Evolutionary conservation across 1,284 basidiomycete genomes (phyloP).

Genomic region (Amylostereum areolatum): DNA sequence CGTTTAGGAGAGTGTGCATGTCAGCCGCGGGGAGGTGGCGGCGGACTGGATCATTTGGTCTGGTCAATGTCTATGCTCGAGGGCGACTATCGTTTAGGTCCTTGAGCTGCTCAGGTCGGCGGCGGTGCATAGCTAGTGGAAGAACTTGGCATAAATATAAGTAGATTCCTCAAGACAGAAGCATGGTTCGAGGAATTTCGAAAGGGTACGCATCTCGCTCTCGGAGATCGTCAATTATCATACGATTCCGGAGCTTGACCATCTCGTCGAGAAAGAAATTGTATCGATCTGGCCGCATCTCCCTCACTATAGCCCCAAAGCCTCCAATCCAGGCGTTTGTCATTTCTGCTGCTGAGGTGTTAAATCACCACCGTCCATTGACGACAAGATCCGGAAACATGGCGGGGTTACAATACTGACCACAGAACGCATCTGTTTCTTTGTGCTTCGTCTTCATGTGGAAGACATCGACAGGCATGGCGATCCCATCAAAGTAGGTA

Average conservation of each 20-base stretch:
- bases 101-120: no score
- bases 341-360: slow-evolving; percentile 18
- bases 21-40: no score
- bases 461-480: slow-evolving; percentile 33
- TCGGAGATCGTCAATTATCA: no score
- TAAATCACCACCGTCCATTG: slow-evolving; percentile 24
- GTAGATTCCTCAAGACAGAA: no score
- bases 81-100: no score
- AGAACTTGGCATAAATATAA: no score
- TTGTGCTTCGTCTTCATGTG: slow-evolving; percentile 37
- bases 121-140: no score
- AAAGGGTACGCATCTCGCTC: no score
- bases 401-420: slow-evolving; percentile 30
- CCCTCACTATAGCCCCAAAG: slow-evolving; percentile 17
- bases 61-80: no score
- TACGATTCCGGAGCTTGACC: slow-evolving; percentile 22
- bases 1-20: no score
- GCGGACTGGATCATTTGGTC: no score
- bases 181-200: no score
- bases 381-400: slow-evolving; percentile 24
- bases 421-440: slow-evolving; percentile 24
- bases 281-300: slow-evolving; percentile 19
- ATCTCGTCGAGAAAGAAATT: slow-evolving; percentile 32
- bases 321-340: slow-evolving; percentile 20
- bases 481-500: slow-evolving; percentile 19